phyloP scores from a whole-genome alignment of 2,329 filamentous ascomycete species.

The Arthrobotrys musiformis region DNA sequence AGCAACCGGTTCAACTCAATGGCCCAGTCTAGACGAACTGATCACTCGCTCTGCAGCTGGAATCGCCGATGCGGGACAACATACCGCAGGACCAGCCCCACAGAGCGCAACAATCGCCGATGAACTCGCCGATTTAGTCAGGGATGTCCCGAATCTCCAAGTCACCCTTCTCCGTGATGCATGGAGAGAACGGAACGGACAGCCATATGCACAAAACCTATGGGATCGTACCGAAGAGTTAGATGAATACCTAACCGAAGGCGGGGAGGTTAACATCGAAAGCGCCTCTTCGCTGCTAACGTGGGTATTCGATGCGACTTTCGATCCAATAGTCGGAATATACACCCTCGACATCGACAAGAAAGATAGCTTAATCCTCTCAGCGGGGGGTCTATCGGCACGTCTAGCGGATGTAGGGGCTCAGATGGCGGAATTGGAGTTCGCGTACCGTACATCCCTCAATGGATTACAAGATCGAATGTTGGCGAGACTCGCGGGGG shows the following conservation, averaged over 20 bases:
- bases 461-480: not conserved
- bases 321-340: conserved; percentile 9
- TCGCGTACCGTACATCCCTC: not conserved
- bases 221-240: conserved; percentile 22
- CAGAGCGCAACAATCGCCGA: not conserved
- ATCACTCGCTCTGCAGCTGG: not conserved
- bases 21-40: not conserved
- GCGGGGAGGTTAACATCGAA: not conserved
- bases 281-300: not conserved
- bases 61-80: not conserved
- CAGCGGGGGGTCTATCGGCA: not conserved
- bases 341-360: conserved; percentile 19
- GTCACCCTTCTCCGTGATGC: not conserved
- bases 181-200: not conserved
- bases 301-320: conserved; percentile 9
- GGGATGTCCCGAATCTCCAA: not conserved
- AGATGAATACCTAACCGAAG: not conserved
- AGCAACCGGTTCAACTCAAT: not conserved
- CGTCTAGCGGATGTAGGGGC: not conserved
- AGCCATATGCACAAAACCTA: conserved; percentile 17
- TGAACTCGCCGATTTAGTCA: not conserved
- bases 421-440: not conserved
- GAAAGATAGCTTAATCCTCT: not conserved
- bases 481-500: not conserved
- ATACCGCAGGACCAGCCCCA: not conserved